Base-by-base conservation (phyloP, 2,329 filamentous ascomycete genomes). In the Ceratocystis alfenasii region DNA sequence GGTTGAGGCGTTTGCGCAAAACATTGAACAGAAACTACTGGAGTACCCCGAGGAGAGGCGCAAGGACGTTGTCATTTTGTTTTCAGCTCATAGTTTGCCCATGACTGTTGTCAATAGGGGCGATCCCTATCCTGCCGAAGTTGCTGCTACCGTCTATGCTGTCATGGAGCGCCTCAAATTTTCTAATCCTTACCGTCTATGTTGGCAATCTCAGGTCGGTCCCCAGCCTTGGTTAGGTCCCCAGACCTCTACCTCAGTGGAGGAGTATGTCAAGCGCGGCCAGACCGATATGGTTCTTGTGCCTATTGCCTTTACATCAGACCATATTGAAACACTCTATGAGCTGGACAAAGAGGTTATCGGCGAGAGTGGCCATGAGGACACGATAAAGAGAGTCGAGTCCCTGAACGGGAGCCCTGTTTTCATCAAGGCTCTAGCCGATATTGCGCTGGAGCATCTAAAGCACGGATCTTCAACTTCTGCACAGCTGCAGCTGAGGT, bases 191-290 rank as follows among this genome's bases (percentile, higher is more conserved):
- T 97, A 96, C 77, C 87, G 94, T 65, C 81, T 99, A 20, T 94
- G 92, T 72, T 99, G 94, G 94, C 94, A 99, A 76, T 96, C 92
- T 4, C 94, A 99, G 76, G 94, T 99, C 69, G 94, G 95, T 6
- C 94, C 95, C 0, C 90, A 87, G 33, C 89, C 94, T 22, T 99
- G 94, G 94, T 81, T 99, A 7, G 94, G 94, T 25, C 92, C 94
- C 10, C 94, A 99, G 75, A 99, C 94, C 0, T 86, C 87, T 68
- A 85, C 87, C 70, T 93, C 92, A 0, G 94, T 99, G 10, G 86
- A 92, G 73, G 83, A 90, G 68, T 95, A 96, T 73, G 86, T 97
- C 70, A 85, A 88, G 73, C 91, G 94, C 76, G 94, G 93, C 0
- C 89, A 96, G 73, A 95, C 87, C 65, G 91, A 99, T 73, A 80